Conservation (phyloP, 106 monocot species). For the Xerophyta viscosa region DNA sequence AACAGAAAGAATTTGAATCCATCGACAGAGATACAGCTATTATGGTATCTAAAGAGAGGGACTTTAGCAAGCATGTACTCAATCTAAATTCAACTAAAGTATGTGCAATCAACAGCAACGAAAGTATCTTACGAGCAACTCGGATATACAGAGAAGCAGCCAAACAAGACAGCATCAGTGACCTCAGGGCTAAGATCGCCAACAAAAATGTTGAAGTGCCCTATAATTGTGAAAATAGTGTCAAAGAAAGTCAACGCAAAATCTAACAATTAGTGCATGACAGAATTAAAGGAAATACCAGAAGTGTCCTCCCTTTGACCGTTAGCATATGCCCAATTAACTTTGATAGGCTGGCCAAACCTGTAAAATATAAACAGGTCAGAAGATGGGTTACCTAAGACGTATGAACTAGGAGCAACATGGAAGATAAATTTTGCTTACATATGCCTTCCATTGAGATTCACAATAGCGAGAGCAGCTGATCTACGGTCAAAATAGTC, state of each 20-base stretch:
- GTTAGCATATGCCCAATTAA: conserved; percentile 91
- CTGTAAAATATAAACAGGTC: conserved; percentile 16
- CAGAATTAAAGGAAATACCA: conserved; percentile 18
- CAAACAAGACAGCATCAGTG: conserved; percentile 63
- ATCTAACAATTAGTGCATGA: neutral
- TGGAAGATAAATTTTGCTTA: conserved; percentile 14
- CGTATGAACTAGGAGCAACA: neutral
- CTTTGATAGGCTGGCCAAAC: conserved; percentile 83
- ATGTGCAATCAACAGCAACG: no score
- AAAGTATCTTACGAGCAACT: conserved; percentile 66
- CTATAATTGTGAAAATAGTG: conserved; percentile 16
- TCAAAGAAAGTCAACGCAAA: neutral
- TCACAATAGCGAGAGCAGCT: conserved; percentile 62
- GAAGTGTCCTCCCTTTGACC: conserved; percentile 80
- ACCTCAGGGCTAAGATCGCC: conserved; percentile 88
- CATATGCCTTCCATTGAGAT: conserved; percentile 65
- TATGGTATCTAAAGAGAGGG: no score
- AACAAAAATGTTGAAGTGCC: conserved; percentile 79
- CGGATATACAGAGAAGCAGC: conserved; percentile 54
- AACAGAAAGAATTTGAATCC: no score
- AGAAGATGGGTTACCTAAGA: neutral
- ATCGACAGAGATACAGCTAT: no score
- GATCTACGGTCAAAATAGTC: conserved; percentile 71
- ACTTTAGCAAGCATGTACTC: no score
- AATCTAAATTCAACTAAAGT: no score